Evolutionary conservation across 2,329 filamentous ascomycete genomes (phyloP).

Genomic region (Fusarium austroafricanum): DNA sequence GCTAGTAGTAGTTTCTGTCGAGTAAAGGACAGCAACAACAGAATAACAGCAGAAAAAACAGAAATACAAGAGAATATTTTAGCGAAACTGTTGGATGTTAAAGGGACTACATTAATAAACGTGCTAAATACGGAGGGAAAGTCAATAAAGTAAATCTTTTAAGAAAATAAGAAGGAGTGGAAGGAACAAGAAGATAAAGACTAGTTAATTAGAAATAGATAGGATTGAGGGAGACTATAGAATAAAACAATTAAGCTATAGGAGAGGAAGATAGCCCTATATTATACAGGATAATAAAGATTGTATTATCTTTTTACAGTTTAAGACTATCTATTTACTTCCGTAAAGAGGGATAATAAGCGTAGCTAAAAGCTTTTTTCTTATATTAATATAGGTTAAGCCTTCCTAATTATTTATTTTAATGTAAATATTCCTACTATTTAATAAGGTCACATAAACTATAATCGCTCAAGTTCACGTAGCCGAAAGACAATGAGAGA

Average conservation of each 20-base stretch:
- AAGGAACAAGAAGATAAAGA: not conserved
- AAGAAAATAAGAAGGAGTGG: not conserved
- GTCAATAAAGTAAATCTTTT: not conserved
- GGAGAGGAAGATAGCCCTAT: not conserved
- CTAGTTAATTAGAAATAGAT: not conserved
- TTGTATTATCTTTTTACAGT: not conserved
- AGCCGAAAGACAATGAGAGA: not conserved
- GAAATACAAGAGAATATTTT: not conserved
- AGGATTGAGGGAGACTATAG: not conserved
- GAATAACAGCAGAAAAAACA: not conserved
- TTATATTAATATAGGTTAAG: not conserved
- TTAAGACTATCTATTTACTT: not conserved
- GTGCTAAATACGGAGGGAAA: not conserved
- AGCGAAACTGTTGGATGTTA: not conserved
- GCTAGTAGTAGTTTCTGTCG: not conserved
- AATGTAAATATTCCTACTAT: not conserved
- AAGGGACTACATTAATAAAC: accelerated
- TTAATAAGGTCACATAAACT: not conserved
- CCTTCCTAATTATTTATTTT: not conserved
- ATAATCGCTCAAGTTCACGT: not conserved
- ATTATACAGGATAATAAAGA: not conserved
- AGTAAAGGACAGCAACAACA: not conserved
- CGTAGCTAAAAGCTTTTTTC: not conserved
- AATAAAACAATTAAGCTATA: not conserved
- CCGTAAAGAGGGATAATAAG: not conserved